Base-by-base conservation (phyloP, 2,329 filamentous ascomycete genomes). In the Alternaria sp. region DNA sequence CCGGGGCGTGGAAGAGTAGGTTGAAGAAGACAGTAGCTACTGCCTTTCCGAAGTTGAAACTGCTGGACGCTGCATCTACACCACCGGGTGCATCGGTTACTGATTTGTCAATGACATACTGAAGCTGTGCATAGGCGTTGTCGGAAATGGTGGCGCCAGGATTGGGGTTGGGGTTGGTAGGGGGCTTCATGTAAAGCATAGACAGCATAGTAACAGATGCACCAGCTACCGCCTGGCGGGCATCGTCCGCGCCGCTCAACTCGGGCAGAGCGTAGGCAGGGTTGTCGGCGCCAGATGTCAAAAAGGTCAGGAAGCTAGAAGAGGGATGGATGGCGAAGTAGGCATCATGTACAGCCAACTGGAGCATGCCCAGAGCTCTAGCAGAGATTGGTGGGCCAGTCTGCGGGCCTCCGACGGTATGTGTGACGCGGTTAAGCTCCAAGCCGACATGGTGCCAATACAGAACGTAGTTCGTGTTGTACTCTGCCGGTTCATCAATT, bases 321-420 rank as follows among this genome's bases (percentile, higher is more conserved):
- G 48, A 59, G 9, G 68, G 64, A 3, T 60, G 54, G 49, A 73
- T 67, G 27, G 67, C 59, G 38, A 73, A 73, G 63, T 73, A 73
- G 22, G 67, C 69, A 55, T 73, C 71, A 30, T 73, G 65, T 18
- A 71, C 59, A 18, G 70, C 68, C 20, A 73, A 52, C 32, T 73
- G 70, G 4, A 73, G 50, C 55, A 72, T 73, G 16, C 67, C 68
- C 32, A 69, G 56, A 38, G 62, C 56, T 54, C 62, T 59, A 32
- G 62, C 55, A 5, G 62, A 62, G 45, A 66, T 50, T 7, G 59
- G 59, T 16, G 64, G 64, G 3, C 64, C 64, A n/a, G 59, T 58
- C 18, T 60, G 53, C 11, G 59, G 64, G 12, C 64, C 64, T 36
- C 48, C 48, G 6, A 66, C 59, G 5, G 62, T 57, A 22, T 66